Evolutionary conservation across 108 stramenopile species (phyloP).

Genomic region (Cylindrotheca closterium): DNA sequence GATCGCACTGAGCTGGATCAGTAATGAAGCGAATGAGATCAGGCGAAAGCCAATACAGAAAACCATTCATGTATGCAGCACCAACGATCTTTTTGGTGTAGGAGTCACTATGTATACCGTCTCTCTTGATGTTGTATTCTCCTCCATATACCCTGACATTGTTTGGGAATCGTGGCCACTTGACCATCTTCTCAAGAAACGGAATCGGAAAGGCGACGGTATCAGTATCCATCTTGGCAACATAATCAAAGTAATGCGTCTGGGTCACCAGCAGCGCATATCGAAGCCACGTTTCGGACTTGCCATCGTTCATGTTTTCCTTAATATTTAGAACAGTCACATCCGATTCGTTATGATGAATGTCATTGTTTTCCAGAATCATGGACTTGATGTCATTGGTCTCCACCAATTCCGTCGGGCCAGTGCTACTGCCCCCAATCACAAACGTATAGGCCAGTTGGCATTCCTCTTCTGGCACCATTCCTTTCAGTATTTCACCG

Average conservation of each 20-base stretch:
- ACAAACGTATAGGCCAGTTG: conserved; percentile 28
- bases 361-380: neutral
- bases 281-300: too few relatives aligned
- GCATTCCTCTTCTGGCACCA: conserved; percentile 5
- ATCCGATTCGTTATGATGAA: neutral
- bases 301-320: too few relatives aligned
- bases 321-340: conserved; percentile 9
- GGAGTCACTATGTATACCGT: too few relatives aligned
- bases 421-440: conserved; percentile 16
- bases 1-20: conserved; percentile 11
- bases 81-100: conserved; percentile 6
- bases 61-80: conserved; percentile 3
- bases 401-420: conserved; percentile 9
- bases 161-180: conserved; percentile 8
- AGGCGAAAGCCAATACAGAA: conserved; percentile 18
- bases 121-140: neutral
- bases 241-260: conserved; percentile 39
- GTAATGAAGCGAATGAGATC: conserved; percentile 23
- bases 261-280: too few relatives aligned
- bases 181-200: conserved; percentile 15
- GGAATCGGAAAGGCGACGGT: conserved; percentile 12
- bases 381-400: conserved; percentile 4
- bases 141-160: conserved; percentile 20
- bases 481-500: neutral
- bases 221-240: conserved; percentile 32